phyloP scores from a whole-genome alignment of 352 stramenopile species.

The Globisporangium nunn region DNA sequence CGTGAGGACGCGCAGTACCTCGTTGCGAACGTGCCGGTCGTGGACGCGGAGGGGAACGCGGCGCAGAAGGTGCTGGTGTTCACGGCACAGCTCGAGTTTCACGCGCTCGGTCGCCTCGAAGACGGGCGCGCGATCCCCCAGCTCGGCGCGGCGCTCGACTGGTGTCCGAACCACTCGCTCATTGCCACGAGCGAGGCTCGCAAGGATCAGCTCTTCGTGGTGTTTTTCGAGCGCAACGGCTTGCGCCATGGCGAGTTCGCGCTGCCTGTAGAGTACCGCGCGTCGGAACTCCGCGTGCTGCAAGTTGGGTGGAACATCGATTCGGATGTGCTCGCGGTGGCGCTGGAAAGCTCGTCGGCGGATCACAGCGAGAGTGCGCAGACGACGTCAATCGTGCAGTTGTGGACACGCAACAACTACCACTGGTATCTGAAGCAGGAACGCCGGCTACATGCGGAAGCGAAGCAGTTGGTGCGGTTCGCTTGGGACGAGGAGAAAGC shows the following conservation, averaged over 20 bases:
- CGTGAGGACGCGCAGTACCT: slow-evolving; percentile 69
- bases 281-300: slow-evolving; percentile 21
- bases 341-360: slow-evolving; percentile 12
- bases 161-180: slow-evolving; percentile 69
- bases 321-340: slow-evolving; percentile 67
- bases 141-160: slow-evolving; percentile 43
- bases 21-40: slow-evolving; percentile 41
- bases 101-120: slow-evolving; percentile 61
- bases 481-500: slow-evolving; percentile 53
- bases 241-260: slow-evolving; percentile 74
- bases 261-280: slow-evolving; percentile 30
- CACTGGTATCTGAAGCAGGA: slow-evolving; percentile 85
- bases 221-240: slow-evolving; percentile 84
- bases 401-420: slow-evolving; percentile 79
- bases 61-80: slow-evolving; percentile 51
- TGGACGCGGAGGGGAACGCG: slow-evolving; percentile 3
- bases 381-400: slow-evolving; percentile 29
- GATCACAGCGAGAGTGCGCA: background rate
- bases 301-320: slow-evolving; percentile 53
- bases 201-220: slow-evolving; percentile 47
- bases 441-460: slow-evolving; percentile 13
- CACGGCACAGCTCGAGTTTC: slow-evolving; percentile 45
- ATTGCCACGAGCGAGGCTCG: slow-evolving; percentile 57
- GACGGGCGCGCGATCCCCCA: slow-evolving; percentile 47
- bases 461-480: slow-evolving; percentile 22